A percentile compares a stretch with the other conserved stretches of the same genome.
Evolutionary conservation across 768 basidiomycete species (phyloP).

Genomic region (Gloeostereum incarnatum): DNA sequence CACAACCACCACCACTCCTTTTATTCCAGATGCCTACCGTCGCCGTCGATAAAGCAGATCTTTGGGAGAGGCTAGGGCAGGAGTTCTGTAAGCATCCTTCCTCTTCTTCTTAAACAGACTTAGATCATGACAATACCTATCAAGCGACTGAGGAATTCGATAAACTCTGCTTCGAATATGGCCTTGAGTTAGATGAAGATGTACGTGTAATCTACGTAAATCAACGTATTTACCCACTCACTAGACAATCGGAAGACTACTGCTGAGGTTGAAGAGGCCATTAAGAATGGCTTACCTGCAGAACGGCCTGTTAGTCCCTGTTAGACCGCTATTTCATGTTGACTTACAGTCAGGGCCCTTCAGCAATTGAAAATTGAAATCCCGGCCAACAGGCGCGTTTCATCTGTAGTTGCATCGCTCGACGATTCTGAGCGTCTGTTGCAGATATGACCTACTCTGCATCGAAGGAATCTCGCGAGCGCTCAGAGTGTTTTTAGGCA

Average conservation of each 20-base stretch:
- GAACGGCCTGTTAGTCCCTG: slow-evolving; percentile 61
- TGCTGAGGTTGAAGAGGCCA: slow-evolving; percentile 71
- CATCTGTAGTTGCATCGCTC: neutral
- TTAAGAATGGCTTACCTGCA: slow-evolving; percentile 76
- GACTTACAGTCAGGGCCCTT: neutral
- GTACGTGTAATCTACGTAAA: slow-evolving; percentile 37
- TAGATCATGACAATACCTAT: slow-evolving; percentile 10
- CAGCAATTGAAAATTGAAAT: slow-evolving; percentile 98
- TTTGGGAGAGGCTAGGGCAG: slow-evolving; percentile 78
- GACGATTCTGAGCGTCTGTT: too few relatives aligned
- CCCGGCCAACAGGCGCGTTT: slow-evolving; percentile 82
- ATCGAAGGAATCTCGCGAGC: slow-evolving; percentile 92
- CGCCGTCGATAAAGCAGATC: slow-evolving; percentile 90
- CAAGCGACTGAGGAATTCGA: slow-evolving; percentile 93
- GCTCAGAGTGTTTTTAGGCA: slow-evolving; percentile 73
- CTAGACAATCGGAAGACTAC: slow-evolving; percentile 56
- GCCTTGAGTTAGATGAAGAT: slow-evolving; percentile 96
- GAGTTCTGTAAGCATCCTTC: slow-evolving; percentile 55
- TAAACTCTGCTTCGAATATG: slow-evolving; percentile 93
- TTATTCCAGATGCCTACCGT: slow-evolving; percentile 76
- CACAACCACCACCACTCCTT: slow-evolving; percentile 12
- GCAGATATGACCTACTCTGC: slow-evolving; percentile 94
- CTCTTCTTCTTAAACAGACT: slow-evolving; percentile 10
- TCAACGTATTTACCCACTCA: neutral
- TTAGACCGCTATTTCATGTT: slow-evolving; percentile 3